A percentile compares a stretch with the other conserved stretches of the same genome.
Evolutionary conservation across 2,329 filamentous ascomycete species (phyloP).

Genomic region (Exophiala sideris): DNA sequence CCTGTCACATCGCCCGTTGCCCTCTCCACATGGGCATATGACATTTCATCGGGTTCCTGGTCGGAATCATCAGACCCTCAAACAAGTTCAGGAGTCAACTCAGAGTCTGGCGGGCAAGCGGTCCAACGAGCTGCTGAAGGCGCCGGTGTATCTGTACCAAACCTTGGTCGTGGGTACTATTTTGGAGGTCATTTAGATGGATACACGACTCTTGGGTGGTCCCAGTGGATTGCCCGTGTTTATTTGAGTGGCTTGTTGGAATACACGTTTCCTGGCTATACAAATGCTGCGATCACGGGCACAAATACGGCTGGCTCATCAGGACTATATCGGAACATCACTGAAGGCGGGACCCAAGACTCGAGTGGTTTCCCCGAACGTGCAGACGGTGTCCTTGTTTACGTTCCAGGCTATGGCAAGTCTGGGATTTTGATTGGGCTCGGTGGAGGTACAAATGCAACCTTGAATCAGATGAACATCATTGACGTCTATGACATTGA

Average conservation of each 20-base stretch:
- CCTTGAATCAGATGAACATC: constrained; percentile 67
- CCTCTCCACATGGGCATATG: constrained; percentile 68
- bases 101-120: constrained; percentile 52
- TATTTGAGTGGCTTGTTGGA: constrained; percentile 73
- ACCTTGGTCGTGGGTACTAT: constrained; percentile 70
- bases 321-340: constrained; percentile 71
- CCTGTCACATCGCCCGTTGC: constrained; percentile 56
- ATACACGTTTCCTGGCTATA: constrained; percentile 69
- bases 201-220: constrained; percentile 64
- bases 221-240: constrained; percentile 58
- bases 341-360: constrained; percentile 65
- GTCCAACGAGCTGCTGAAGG: constrained; percentile 72
- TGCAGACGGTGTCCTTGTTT: constrained; percentile 69
- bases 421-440: constrained; percentile 74
- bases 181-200: constrained; percentile 73
- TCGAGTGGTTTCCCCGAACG: constrained; percentile 66
- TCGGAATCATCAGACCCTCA: constrained; percentile 58
- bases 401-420: constrained; percentile 71
- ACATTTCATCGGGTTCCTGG: constrained; percentile 59
- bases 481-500: constrained; percentile 80
- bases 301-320: constrained; percentile 56
- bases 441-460: constrained; percentile 66
- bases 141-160: constrained; percentile 66
- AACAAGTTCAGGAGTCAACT: constrained; percentile 63
- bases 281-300: constrained; percentile 59